A percentile compares a stretch with the other conserved stretches of the same genome.
Evolutionary conservation across 129 eudicot species (phyloP).

Genomic region (Logfia minima): DNA sequence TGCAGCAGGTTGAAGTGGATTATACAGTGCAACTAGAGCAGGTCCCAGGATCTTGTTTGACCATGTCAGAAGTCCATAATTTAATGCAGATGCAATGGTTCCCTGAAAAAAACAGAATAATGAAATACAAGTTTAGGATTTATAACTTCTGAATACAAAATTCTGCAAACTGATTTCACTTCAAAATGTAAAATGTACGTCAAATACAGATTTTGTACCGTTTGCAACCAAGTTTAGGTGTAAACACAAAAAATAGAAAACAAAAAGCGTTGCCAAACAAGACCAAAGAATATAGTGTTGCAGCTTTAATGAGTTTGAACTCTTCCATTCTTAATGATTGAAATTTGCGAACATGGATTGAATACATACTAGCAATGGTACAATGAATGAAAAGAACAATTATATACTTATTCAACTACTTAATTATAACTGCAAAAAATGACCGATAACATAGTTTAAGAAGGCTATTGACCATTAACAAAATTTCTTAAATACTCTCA

Average conservation of each 20-base stretch:
- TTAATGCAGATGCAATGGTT: constrained; percentile 82
- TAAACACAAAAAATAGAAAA: not conserved
- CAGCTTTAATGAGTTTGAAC: not conserved
- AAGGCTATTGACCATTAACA: not conserved
- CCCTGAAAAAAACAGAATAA: constrained; percentile 49
- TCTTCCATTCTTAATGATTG: not conserved
- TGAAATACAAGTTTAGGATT: not conserved
- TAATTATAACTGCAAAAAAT: not conserved
- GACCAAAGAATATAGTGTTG: not conserved
- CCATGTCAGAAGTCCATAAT: constrained; percentile 91
- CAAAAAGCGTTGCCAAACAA: not conserved
- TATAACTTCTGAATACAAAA: not conserved
- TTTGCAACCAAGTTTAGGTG: not conserved
- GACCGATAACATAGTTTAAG: not conserved
- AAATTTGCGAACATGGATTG: not conserved
- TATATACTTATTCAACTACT: too few relatives aligned
- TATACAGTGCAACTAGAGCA: constrained; percentile 87
- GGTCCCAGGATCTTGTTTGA: constrained; percentile 94
- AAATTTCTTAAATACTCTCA: not conserved
- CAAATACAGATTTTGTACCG: not conserved
- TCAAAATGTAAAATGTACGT: not conserved
- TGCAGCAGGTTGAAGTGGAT: constrained; percentile 96
- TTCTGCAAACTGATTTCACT: constrained; percentile 10
- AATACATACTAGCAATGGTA: not conserved
- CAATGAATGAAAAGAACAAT: not conserved